Conservation (phyloP, 495 filamentous ascomycete genomes). For the Penicillium bialowiezense region DNA sequence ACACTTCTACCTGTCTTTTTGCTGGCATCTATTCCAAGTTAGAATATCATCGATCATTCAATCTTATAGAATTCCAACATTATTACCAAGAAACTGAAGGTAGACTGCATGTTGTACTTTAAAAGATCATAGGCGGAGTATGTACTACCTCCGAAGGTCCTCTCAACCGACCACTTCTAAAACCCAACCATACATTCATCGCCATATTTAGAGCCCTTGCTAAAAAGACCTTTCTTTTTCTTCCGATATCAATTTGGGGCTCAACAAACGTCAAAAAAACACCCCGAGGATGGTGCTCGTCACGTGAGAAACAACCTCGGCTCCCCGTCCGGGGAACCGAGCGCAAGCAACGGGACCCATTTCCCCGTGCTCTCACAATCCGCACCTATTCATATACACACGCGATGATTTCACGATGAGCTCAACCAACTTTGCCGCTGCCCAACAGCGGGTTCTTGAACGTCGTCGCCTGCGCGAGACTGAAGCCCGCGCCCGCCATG, state of each 20-base stretch:
- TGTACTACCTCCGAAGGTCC: neutral
- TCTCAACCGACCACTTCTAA: neutral
- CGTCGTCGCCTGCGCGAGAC: slow-evolving; percentile 71
- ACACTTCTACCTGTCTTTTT: no score
- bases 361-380: slow-evolving; percentile 7
- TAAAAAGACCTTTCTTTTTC: neutral
- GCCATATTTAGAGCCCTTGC: neutral
- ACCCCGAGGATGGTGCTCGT: neutral
- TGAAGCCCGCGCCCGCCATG: slow-evolving; percentile 53
- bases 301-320: slow-evolving; percentile 27
- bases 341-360: slow-evolving; percentile 15
- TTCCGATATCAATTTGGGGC: neutral
- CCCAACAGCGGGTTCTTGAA: slow-evolving; percentile 77
- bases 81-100: no score
- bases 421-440: slow-evolving; percentile 75
- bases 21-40: no score
- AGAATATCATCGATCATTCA: no score
- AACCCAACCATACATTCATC: neutral
- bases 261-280: neutral
- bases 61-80: no score
- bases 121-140: no score
- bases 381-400: slow-evolving; percentile 5
- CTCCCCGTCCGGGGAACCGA: slow-evolving; percentile 35
- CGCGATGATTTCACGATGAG: slow-evolving; percentile 58
- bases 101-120: no score